Conservation (phyloP, 495 filamentous ascomycete genomes). For the Penicillium verhagenii region DNA sequence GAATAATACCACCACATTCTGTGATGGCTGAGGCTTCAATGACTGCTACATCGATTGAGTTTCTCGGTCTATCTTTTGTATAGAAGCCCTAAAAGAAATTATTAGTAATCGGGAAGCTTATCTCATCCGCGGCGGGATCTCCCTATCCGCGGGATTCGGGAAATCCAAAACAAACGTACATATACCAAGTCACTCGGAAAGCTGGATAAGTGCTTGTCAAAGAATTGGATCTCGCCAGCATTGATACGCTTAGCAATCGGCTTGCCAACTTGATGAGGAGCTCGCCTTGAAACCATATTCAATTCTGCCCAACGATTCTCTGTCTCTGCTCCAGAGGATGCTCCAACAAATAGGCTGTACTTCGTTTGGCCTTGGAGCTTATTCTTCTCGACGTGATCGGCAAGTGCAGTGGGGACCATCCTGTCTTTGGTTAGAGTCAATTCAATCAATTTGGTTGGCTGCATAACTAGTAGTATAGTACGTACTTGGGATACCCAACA, state of each 20-base stretch:
- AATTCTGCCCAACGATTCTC: conserved; percentile 85
- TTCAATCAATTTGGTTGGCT: background rate
- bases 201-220: conserved; percentile 90
- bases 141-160: background rate
- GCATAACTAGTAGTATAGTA: conserved; percentile 17
- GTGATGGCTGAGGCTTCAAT: conserved; percentile 89
- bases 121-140: conserved; percentile 10
- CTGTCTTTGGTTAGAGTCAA: conserved; percentile 36
- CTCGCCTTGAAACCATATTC: conserved; percentile 86
- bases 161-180: conserved; percentile 42
- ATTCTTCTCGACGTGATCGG: conserved; percentile 89
- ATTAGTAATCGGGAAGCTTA: conserved; percentile 6
- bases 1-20: conserved; percentile 89
- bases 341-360: conserved; percentile 86
- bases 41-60: conserved; percentile 77
- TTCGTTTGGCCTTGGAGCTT: conserved; percentile 78
- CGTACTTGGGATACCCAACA: conserved; percentile 86
- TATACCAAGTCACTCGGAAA: conserved; percentile 87
- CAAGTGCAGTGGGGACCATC: conserved; percentile 79
- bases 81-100: conserved; percentile 84
- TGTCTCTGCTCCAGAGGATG: conserved; percentile 84
- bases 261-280: conserved; percentile 90
- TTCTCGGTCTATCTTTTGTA: conserved; percentile 69
- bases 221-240: conserved; percentile 84
- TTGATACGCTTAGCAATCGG: conserved; percentile 90